phyloP scores from a whole-genome alignment of 805 yeast genomes.

The Candida dajiaensis region DNA sequence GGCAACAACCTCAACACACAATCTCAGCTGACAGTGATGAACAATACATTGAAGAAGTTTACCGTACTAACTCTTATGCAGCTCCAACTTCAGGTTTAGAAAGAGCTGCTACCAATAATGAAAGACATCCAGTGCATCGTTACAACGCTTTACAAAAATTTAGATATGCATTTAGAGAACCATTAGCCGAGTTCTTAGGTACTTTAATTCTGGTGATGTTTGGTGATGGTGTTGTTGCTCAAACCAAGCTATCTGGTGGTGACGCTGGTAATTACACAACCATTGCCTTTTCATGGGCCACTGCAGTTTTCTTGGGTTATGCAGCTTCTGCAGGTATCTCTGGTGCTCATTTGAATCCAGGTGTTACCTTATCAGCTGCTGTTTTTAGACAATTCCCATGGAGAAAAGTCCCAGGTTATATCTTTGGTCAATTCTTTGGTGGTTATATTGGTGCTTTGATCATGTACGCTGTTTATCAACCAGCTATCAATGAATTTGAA shows the following conservation, averaged over 20 bases:
- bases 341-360: slow-evolving; percentile 55
- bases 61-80: slow-evolving; percentile 9
- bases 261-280: slow-evolving; percentile 36
- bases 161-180: slow-evolving; percentile 34
- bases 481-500: slow-evolving; percentile 32
- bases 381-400: slow-evolving; percentile 47
- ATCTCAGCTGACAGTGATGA: background rate
- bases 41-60: background rate
- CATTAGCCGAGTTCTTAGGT: slow-evolving; percentile 48
- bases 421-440: slow-evolving; percentile 43
- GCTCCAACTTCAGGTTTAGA: slow-evolving; percentile 26
- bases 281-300: slow-evolving; percentile 46
- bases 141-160: slow-evolving; percentile 20
- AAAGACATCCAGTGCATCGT: slow-evolving; percentile 8
- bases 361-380: slow-evolving; percentile 42
- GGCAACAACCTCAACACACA: background rate
- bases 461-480: slow-evolving; percentile 39
- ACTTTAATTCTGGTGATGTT: slow-evolving; percentile 38
- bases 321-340: slow-evolving; percentile 48
- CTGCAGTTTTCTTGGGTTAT: slow-evolving; percentile 48
- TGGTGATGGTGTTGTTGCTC: slow-evolving; percentile 47
- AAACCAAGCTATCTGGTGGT: slow-evolving; percentile 31
- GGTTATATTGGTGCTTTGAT: slow-evolving; percentile 41
- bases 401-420: slow-evolving; percentile 39
- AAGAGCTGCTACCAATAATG: slow-evolving; percentile 19